These are phyloP conservation scores for Cicer arietinum DNA, from an alignment of 306 rosid species.

Conservation along the genomic window DNA sequence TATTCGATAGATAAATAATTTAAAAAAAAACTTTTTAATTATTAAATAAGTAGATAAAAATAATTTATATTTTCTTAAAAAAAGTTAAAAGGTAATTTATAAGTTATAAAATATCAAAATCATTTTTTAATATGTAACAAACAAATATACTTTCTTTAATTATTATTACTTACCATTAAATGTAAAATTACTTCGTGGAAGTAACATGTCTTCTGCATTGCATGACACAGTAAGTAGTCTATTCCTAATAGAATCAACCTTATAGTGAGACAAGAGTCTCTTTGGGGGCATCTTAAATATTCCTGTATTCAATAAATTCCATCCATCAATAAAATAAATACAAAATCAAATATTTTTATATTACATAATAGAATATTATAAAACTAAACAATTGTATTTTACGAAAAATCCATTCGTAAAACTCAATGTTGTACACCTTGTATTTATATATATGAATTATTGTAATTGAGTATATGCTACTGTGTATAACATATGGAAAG, in stretches of 20 bases:
- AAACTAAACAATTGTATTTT: background rate
- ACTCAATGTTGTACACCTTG: conserved; percentile 28
- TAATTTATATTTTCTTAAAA: too few relatives aligned
- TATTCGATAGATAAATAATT: too few relatives aligned
- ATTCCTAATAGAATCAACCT: conserved; percentile 63
- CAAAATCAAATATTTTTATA: conserved; percentile 34
- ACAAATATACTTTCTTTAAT: background rate
- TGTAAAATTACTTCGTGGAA: conserved; percentile 77
- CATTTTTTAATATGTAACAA: too few relatives aligned
- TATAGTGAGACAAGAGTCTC: conserved; percentile 87
- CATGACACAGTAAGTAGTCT: conserved; percentile 77
- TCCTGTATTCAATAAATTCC: conserved; percentile 51
- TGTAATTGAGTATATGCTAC: background rate
- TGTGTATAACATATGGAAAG: conserved; percentile 7
- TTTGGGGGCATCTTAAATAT: conserved; percentile 92
- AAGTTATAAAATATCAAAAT: too few relatives aligned
- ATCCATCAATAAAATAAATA: conserved; percentile 11
- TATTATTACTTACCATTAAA: conserved; percentile 60
- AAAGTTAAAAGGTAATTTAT: too few relatives aligned
- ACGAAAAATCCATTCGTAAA: conserved; percentile 8
- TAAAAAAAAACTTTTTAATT: too few relatives aligned
- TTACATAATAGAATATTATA: background rate
- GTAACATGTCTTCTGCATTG: conserved; percentile 95
- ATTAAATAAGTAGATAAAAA: too few relatives aligned
- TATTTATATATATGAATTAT: background rate